phyloP scores from a whole-genome alignment of 2,329 filamentous ascomycete species.

The Colletotrichum neosansevieriae region DNA sequence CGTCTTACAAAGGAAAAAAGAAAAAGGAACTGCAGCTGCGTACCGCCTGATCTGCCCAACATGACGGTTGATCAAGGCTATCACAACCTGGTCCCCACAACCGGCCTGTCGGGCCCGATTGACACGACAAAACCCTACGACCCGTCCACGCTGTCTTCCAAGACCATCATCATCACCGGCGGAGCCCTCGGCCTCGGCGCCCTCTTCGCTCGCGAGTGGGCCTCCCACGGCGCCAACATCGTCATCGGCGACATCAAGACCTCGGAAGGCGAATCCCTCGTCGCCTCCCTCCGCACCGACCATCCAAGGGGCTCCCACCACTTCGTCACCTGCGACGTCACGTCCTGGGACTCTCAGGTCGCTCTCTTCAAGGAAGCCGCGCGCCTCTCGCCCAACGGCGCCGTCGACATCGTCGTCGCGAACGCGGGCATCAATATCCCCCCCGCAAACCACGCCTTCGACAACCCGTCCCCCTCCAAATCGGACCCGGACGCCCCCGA shows the following conservation, averaged over 20 bases:
- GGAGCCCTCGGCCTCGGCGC: constrained; percentile 72
- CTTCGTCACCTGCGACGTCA: constrained; percentile 73
- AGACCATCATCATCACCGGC: constrained; percentile 73
- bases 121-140: constrained; percentile 60
- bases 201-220: constrained; percentile 66
- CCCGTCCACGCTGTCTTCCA: constrained; percentile 59
- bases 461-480: constrained; percentile 58
- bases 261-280: constrained; percentile 64
- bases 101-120: constrained; percentile 55
- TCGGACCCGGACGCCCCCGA: constrained; percentile 54
- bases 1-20: neutral
- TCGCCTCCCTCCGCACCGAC: constrained; percentile 61
- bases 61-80: constrained; percentile 34
- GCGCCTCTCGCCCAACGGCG: constrained; percentile 63
- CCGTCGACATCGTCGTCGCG: constrained; percentile 73
- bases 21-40: neutral
- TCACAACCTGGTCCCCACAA: constrained; percentile 35
- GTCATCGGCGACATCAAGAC: constrained; percentile 74
- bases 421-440: constrained; percentile 71
- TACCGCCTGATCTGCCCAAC: constrained; percentile 8
- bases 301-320: constrained; percentile 53
- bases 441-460: constrained; percentile 54
- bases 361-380: constrained; percentile 71
- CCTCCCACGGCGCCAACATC: constrained; percentile 67
- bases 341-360: constrained; percentile 73